These are phyloP conservation scores for Fagus sylvatica DNA, from an alignment of 306 rosid genomes.

Conservation along the genomic window DNA sequence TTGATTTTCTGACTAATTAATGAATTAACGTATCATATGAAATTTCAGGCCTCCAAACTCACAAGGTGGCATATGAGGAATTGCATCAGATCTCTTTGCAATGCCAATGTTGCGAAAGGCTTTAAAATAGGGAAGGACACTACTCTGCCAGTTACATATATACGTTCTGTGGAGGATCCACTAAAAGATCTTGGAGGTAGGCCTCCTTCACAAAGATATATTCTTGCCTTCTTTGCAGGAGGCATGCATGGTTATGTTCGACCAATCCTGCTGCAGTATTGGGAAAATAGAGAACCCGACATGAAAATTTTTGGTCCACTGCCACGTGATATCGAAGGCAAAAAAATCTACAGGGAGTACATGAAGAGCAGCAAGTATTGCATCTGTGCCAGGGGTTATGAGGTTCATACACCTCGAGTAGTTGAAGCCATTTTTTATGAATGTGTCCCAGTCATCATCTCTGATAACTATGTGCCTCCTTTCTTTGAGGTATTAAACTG, in stretches of 20 bases:
- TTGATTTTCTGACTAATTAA: neutral
- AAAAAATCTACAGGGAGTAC: conserved; percentile 59
- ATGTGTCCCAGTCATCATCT: conserved; percentile 56
- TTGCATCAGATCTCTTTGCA: conserved; percentile 80
- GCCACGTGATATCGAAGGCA: conserved; percentile 67
- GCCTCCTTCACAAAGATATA: conserved; percentile 59
- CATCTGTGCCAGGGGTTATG: conserved; percentile 83
- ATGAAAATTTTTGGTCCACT: conserved; percentile 82
- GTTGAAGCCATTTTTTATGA: conserved; percentile 65
- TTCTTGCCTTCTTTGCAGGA: conserved; percentile 80
- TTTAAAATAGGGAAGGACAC: conserved; percentile 81
- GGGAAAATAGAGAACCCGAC: conserved; percentile 72
- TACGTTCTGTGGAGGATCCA: conserved; percentile 61
- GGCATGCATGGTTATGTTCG: conserved; percentile 75
- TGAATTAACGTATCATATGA: conserved; percentile 15
- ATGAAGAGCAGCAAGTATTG: conserved; percentile 87
- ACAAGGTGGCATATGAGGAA: conserved; percentile 57
- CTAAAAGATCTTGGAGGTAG: conserved; percentile 49
- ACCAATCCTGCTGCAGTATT: conserved; percentile 63
- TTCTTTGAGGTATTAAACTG: conserved; percentile 55
- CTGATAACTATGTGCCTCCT: conserved; percentile 56
- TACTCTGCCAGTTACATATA: conserved; percentile 69
- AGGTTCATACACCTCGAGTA: conserved; percentile 76
- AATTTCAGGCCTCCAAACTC: conserved; percentile 65
- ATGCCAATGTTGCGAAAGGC: conserved; percentile 66